These are phyloP conservation scores for Vaccinium macrocarpon DNA, from an alignment of 148 eudicot genomes.

Conservation along the genomic window DNA sequence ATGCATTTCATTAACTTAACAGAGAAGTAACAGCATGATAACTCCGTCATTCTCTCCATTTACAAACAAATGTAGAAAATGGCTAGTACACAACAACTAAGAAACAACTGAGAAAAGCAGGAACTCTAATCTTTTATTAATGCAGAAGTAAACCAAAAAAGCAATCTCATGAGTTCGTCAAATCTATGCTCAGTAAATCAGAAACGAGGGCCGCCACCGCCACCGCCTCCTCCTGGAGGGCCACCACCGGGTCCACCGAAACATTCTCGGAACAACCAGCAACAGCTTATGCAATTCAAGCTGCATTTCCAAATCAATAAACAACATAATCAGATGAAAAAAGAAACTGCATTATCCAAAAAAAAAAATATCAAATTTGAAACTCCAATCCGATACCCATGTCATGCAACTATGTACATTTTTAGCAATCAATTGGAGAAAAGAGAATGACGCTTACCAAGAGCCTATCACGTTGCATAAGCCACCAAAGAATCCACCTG, in stretches of 20 bases:
- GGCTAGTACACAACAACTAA: background rate
- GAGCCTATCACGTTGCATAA: constrained; percentile 20
- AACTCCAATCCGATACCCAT: background rate
- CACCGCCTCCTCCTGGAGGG: constrained; percentile 6
- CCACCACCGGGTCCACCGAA: constrained; percentile 20
- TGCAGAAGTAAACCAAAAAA: background rate
- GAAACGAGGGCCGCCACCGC: background rate
- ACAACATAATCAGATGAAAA: background rate
- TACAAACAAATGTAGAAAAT: background rate
- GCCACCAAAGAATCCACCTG: constrained; percentile 23
- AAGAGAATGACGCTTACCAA: constrained; percentile 18
- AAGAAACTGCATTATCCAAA: background rate
- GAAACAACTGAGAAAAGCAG: background rate
- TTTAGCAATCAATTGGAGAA: background rate
- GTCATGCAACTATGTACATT: background rate
- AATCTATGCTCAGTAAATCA: background rate
- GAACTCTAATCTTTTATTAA: background rate
- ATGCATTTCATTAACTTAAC: background rate
- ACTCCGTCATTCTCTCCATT: background rate
- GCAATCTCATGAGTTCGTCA: background rate
- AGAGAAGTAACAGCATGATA: background rate
- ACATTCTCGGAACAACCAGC: constrained; percentile 30
- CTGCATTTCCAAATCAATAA: constrained; percentile 15
- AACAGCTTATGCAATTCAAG: constrained; percentile 28
- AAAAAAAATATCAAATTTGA: background rate